A percentile compares a stretch with the other conserved stretches of the same genome.
Conservation (phyloP, 108 stramenopile species). For the Cyclotella distinguenda region DNA sequence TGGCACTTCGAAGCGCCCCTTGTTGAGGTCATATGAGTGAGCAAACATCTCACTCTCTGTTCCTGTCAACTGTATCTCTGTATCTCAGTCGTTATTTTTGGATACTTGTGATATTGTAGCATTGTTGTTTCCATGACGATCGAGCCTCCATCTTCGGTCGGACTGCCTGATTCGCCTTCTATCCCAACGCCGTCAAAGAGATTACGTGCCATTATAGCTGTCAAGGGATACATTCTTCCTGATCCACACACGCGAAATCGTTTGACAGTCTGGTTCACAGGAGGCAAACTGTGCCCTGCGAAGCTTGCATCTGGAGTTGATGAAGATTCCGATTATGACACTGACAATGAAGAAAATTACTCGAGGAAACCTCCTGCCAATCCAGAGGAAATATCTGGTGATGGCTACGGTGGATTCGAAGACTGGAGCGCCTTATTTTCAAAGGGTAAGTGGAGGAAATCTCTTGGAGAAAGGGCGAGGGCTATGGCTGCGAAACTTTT, state of each 20-base stretch:
- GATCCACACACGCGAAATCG: constrained; percentile 65
- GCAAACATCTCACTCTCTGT: too few relatives aligned
- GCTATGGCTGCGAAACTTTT: constrained; percentile 68
- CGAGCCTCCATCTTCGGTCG: constrained; percentile 55
- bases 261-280: constrained; percentile 74
- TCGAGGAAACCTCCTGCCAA: constrained; percentile 2
- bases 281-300: constrained; percentile 57
- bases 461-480: constrained; percentile 60
- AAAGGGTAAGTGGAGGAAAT: constrained; percentile 60
- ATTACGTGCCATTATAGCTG: constrained; percentile 69
- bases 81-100: constrained; percentile 1
- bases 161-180: constrained; percentile 52
- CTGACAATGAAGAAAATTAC: constrained; percentile 28
- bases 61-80: too few relatives aligned
- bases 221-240: constrained; percentile 72
- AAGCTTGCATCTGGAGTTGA: constrained; percentile 22
- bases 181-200: constrained; percentile 51
- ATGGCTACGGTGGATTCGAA: constrained; percentile 42
- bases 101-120: constrained; percentile 32
- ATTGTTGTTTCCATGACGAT: constrained; percentile 72
- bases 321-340: constrained; percentile 11
- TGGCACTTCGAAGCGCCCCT: constrained; percentile 35
- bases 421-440: constrained; percentile 69
- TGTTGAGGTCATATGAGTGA: constrained; percentile 64
- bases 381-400: constrained; percentile 27